A percentile compares a stretch with the other conserved stretches of the same genome.
These are phyloP conservation scores for Anethum foeniculum DNA, from an alignment of 140 eudicot species.

Conservation along the genomic window DNA sequence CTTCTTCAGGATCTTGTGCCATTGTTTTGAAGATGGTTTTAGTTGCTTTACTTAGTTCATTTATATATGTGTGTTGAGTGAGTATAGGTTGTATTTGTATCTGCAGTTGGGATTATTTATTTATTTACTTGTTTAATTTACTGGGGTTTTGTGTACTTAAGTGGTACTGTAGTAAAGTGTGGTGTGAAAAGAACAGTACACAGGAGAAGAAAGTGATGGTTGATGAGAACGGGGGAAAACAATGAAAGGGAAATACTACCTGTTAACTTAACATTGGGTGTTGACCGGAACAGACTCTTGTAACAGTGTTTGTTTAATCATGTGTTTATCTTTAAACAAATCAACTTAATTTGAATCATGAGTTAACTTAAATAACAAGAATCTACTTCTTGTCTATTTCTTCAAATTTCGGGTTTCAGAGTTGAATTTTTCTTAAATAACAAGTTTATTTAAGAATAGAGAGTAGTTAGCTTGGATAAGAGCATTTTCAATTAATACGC, in stretches of 20 bases:
- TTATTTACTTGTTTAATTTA: background rate
- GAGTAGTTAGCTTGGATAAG: too few relatives aligned
- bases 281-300: constrained; percentile 18
- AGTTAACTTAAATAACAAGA: too few relatives aligned
- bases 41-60: background rate
- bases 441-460: too few relatives aligned
- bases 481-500: too few relatives aligned
- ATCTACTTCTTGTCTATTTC: too few relatives aligned
- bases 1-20: constrained; percentile 55
- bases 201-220: constrained; percentile 27
- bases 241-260: constrained; percentile 10
- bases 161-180: background rate
- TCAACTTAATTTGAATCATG: too few relatives aligned
- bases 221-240: constrained; percentile 17
- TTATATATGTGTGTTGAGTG: background rate
- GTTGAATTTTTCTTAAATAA: too few relatives aligned
- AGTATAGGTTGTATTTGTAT: background rate
- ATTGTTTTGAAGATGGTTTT: constrained; percentile 26
- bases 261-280: constrained; percentile 9
- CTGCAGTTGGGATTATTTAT: too few relatives aligned
- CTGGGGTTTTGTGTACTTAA: background rate
- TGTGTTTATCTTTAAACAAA: too few relatives aligned
- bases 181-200: constrained; percentile 16
- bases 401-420: too few relatives aligned
- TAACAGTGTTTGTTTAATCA: background rate